phyloP scores from a whole-genome alignment of 2,329 filamentous ascomycete genomes.

The Nemania sp. region DNA sequence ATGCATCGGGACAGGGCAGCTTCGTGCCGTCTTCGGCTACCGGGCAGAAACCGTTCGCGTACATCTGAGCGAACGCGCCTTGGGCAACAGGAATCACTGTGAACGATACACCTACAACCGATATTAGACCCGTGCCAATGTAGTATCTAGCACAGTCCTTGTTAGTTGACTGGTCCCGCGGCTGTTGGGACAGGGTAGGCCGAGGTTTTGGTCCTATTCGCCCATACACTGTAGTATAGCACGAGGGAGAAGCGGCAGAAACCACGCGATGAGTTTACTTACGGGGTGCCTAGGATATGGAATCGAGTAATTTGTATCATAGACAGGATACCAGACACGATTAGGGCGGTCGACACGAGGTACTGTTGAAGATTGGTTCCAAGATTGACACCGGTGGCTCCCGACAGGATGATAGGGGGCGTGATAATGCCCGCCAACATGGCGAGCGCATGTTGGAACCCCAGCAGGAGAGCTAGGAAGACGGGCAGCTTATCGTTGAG shows the following conservation, averaged over 20 bases:
- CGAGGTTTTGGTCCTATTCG: too few relatives aligned
- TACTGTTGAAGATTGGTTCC: conserved; percentile 73
- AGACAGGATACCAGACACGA: conserved; percentile 81
- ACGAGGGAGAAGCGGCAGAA: not conserved
- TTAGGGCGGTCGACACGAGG: conserved; percentile 81
- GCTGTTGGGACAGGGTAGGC: too few relatives aligned
- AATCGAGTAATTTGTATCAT: conserved; percentile 82
- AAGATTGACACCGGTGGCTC: conserved; percentile 73
- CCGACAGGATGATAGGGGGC: conserved; percentile 78
- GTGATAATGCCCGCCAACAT: conserved; percentile 84
- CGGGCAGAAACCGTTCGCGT: conserved; percentile 76
- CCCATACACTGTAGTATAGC: not conserved
- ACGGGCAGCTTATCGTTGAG: conserved; percentile 83
- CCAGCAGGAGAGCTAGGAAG: conserved; percentile 77
- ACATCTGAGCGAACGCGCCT: conserved; percentile 82
- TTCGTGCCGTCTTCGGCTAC: conserved; percentile 70
- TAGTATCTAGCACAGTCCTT: too few relatives aligned
- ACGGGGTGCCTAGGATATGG: conserved; percentile 75
- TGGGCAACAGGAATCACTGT: conserved; percentile 79
- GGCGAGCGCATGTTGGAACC: conserved; percentile 81
- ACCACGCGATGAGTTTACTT: conserved; percentile 44
- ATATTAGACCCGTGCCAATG: conserved; percentile 82
- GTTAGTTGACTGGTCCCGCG: too few relatives aligned
- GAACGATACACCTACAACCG: conserved; percentile 83
- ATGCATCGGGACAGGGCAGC: conserved; percentile 80